Evolutionary conservation across 2,329 filamentous ascomycete species (phyloP).

Genomic region (Fusarium sp.): DNA sequence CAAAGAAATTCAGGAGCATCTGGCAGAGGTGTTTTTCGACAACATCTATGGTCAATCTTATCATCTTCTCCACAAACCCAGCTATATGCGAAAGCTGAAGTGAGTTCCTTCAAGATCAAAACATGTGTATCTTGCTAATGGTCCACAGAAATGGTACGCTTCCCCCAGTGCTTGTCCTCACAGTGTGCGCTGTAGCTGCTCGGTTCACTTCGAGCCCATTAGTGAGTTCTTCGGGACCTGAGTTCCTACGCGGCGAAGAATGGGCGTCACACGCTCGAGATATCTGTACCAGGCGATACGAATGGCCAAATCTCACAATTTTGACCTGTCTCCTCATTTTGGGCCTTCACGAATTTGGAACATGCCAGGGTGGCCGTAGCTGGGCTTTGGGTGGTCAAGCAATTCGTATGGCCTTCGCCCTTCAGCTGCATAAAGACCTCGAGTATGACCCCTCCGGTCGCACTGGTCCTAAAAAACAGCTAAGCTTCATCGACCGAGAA

Average conservation of each 20-base stretch:
- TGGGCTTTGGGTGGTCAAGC: slow-evolving; percentile 97
- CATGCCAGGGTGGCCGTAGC: slow-evolving; percentile 92
- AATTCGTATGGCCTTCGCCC: slow-evolving; percentile 94
- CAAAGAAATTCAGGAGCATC: slow-evolving; percentile 89
- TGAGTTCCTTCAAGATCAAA: slow-evolving; percentile 51
- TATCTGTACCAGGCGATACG: slow-evolving; percentile 87
- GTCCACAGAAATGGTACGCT: slow-evolving; percentile 63
- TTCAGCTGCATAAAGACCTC: slow-evolving; percentile 92
- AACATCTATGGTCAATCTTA: slow-evolving; percentile 96
- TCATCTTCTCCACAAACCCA: slow-evolving; percentile 93
- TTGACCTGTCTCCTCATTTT: slow-evolving; percentile 89
- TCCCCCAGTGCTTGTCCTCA: slow-evolving; percentile 90
- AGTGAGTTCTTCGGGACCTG: slow-evolving; percentile 75
- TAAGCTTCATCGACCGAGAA: slow-evolving; percentile 92
- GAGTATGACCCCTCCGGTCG: slow-evolving; percentile 79
- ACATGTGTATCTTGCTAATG: slow-evolving; percentile 1
- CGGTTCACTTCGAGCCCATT: slow-evolving; percentile 91
- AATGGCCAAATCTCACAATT: slow-evolving; percentile 96
- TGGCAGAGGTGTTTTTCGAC: slow-evolving; percentile 95
- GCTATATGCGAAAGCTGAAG: slow-evolving; percentile 89
- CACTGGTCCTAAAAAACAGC: slow-evolving; percentile 68
- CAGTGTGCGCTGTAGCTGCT: slow-evolving; percentile 94
- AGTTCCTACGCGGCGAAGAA: slow-evolving; percentile 85
- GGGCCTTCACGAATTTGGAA: slow-evolving; percentile 94
- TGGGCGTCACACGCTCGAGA: slow-evolving; percentile 90